A percentile compares a stretch with the other conserved stretches of the same genome.
Conservation (phyloP, 2,329 filamentous ascomycete species). For the Trematosphaeria pertusa region DNA sequence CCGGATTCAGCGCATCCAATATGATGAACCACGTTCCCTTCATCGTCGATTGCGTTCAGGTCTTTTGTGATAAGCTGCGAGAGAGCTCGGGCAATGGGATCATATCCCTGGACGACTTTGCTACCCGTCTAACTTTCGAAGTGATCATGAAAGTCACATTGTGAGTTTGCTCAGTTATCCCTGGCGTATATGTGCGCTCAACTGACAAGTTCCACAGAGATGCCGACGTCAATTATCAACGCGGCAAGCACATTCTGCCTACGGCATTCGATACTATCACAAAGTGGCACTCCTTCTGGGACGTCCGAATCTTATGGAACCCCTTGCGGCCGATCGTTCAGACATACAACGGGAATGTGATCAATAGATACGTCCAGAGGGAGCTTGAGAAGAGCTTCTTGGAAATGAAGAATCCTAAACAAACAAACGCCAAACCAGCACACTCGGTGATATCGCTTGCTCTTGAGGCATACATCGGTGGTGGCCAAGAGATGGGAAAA, state of each 20-base stretch:
- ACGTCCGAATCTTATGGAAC: slow-evolving; percentile 9
- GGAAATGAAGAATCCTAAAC: slow-evolving; percentile 1
- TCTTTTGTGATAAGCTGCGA: slow-evolving; percentile 14
- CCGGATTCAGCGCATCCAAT: slow-evolving; percentile 19
- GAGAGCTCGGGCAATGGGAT: neutral
- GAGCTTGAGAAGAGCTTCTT: slow-evolving; percentile 14
- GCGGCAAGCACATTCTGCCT: slow-evolving; percentile 2
- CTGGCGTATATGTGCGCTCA: no score
- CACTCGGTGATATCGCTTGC: slow-evolving; percentile 16
- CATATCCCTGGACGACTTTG: slow-evolving; percentile 10
- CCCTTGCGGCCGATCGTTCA: slow-evolving; percentile 14
- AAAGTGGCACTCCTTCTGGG: slow-evolving; percentile 20
- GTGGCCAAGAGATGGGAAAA: slow-evolving; percentile 1
- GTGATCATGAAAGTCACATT: slow-evolving; percentile 14
- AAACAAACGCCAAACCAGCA: neutral
- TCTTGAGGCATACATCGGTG: slow-evolving; percentile 12
- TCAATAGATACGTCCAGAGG: slow-evolving; percentile 7
- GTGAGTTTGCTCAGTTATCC: no score
- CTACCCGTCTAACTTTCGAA: slow-evolving; percentile 10
- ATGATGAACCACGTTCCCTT: slow-evolving; percentile 10
- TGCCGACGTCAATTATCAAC: slow-evolving; percentile 9
- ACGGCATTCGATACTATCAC: slow-evolving; percentile 11
- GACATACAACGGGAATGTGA: slow-evolving; percentile 5
- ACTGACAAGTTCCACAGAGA: no score
- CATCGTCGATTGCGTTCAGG: slow-evolving; percentile 9